These are phyloP conservation scores for Backusella circina DNA, from an alignment of 192 early-diverging fungal species.

Conservation along the genomic window DNA sequence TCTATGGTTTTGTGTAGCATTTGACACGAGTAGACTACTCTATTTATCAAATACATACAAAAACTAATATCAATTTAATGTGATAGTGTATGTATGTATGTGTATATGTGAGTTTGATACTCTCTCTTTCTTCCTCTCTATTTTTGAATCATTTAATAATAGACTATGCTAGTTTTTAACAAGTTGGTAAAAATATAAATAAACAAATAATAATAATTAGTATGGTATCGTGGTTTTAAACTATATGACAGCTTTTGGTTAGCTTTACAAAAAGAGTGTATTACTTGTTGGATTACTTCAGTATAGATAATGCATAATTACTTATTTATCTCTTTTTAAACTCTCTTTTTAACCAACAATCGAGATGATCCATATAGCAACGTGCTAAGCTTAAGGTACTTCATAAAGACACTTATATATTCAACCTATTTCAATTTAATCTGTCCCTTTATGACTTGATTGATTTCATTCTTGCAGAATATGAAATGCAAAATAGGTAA, in stretches of 20 bases:
- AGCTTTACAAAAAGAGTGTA: too few relatives aligned
- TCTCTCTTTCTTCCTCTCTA: slow-evolving; percentile 8
- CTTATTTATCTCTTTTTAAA: too few relatives aligned
- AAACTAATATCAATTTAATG: too few relatives aligned
- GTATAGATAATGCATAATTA: too few relatives aligned
- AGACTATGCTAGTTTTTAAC: background rate
- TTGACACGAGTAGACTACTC: slow-evolving; percentile 32
- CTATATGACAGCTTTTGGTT: background rate
- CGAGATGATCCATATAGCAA: background rate
- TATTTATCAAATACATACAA: too few relatives aligned
- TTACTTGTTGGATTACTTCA: too few relatives aligned
- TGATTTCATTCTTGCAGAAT: background rate
- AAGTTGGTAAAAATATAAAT: background rate
- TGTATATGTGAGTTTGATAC: too few relatives aligned
- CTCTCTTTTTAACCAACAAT: too few relatives aligned
- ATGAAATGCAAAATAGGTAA: background rate
- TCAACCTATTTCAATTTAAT: background rate
- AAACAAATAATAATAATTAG: background rate
- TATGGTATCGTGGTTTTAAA: background rate
- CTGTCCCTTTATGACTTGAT: background rate
- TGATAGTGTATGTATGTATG: too few relatives aligned
- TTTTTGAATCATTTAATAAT: background rate
- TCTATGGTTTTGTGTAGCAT: slow-evolving; percentile 20
- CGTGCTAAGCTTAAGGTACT: too few relatives aligned
- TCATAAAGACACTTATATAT: background rate